These are phyloP conservation scores for Lactarius indigo DNA, from an alignment of 768 basidiomycete genomes.

Conservation along the genomic window DNA sequence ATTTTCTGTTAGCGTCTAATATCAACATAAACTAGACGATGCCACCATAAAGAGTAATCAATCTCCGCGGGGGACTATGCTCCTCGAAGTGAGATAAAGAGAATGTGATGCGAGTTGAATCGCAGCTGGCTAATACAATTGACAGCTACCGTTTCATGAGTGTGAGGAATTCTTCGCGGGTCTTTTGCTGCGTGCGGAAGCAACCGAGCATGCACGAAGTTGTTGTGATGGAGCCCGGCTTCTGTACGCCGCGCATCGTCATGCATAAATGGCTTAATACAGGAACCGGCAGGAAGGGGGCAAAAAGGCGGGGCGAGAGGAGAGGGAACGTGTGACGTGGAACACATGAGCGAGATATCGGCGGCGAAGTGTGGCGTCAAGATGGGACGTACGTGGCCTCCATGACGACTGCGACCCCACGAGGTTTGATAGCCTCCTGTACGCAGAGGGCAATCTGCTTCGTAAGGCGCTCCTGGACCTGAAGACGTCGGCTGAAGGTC, in stretches of 20 bases:
- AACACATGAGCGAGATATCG: constrained; percentile 7
- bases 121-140: constrained; percentile 30
- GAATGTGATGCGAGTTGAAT: constrained; percentile 47
- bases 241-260: constrained; percentile 99
- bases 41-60: constrained; percentile 6
- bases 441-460: constrained; percentile 98
- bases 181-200: constrained; percentile 98
- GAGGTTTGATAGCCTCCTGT: constrained; percentile 95
- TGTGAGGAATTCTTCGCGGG: constrained; percentile 92
- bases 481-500: constrained; percentile 76
- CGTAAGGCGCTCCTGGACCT: constrained; percentile 96
- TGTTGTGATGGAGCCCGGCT: constrained; percentile 91
- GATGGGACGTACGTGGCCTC: constrained; percentile 81
- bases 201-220: constrained; percentile 99
- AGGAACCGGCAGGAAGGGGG: neutral
- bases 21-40: neutral
- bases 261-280: constrained; percentile 85
- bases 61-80: constrained; percentile 12
- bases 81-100: constrained; percentile 23
- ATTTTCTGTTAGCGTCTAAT: constrained; percentile 8
- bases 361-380: constrained; percentile 10
- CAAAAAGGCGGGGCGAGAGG: constrained; percentile 5
- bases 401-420: constrained; percentile 99
- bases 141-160: constrained; percentile 56
- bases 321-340: neutral